Evolutionary conservation across 2,329 filamentous ascomycete species (phyloP), one percentile per base, ranked within the genome.

Genomic region (Fusarium nodosum): DNA sequence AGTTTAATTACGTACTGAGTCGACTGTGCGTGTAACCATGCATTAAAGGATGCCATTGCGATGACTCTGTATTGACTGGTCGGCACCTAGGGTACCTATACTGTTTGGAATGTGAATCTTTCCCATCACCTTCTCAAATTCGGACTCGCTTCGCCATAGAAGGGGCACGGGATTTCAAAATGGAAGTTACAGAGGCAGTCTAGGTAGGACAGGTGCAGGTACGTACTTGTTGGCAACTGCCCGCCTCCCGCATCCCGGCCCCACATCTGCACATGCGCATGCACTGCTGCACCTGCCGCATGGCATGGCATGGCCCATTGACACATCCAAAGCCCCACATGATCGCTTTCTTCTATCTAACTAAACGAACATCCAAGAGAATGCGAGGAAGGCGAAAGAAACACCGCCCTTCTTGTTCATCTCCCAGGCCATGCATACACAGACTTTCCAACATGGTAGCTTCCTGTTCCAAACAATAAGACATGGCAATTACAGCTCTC

Each of bases 341-440:
- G 48, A 41, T 51, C 22, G 18, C n/a, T 51, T 28, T 38, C 22
- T 28, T n/a, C n/a, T n/a, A n/a, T n/a, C n/a, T 28, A 30, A 31
- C 38, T 51, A 30, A 51, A 51, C 48, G 48, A 41, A 30, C 48
- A 20, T 28, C 20, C 5, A 51, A 28, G 48, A 51, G 48, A 47
- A 61, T 61, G 55, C 65, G 59, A 65, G 48, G 41, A 56, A 57
- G 53, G 55, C 66, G 56, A 69, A 69, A 69, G 50, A 57, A 57
- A 42, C 16, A 7, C 15, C 41, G 9, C 24, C 6, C 11, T 28
- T 8, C 13, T 22, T 41, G 15, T 12, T 44, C 8, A 10, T 24
- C 39, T 28, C 33, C 36, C 39, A 34, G 46, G 13, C 18, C 31
- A 50, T 24, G 26, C 22, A 18, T 39, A 28, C n/a, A 28, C 38